Evolutionary conservation across 2,329 filamentous ascomycete genomes (phyloP), one percentile per base, ranked within the genome.

Genomic region (Claviceps cyperi): DNA sequence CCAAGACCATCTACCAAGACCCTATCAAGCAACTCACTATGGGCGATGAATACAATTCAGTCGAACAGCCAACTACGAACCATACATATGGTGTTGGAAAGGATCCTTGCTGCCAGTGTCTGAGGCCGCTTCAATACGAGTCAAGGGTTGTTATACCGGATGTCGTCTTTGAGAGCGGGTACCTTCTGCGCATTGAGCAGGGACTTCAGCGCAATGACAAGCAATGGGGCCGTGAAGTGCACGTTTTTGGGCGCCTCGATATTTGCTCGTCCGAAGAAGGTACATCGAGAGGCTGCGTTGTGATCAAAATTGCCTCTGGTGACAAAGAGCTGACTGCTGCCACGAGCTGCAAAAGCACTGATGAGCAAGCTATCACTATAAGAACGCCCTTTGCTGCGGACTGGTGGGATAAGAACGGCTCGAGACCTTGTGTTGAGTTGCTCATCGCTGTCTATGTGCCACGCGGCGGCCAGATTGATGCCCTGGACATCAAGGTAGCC

Each of bases 391-490:
- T 57, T 36, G 57, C 51, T 9, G 49, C 69, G 43, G 55, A 60
- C 1, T 65, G 65, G 60, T 64, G 64, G 57, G 47, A 54, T 13
- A 47, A 22, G 5, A 24, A 56, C 2, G 35, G 53, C 14, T 50
- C 54, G 63, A 32, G 28, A 32, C 28, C 28, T 11, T 32, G 28
- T 32, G 9, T 32, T 32, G 28, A 32, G 28, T 32, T 78, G 51
- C 67, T 66, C 11, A 62, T 65, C 15, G 77, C 72, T 2, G 58
- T 75, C 41, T 73, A 67, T 64, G 66, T 73, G 0, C 75, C 75
- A 5, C 58, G 61, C 3, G 56, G 62, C 15, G 63, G 65, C 2
- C 56, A 62, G 8, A 60, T 79, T 14, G 56, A 66, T 15, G 51
- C 40, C 2, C 57, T 78, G 7, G 47, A 51, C 7, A 54, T 77